A percentile compares a stretch with the other conserved stretches of the same genome.
Conservation (phyloP, 108 stramenopile genomes). For the Licmophora abbreviata region DNA sequence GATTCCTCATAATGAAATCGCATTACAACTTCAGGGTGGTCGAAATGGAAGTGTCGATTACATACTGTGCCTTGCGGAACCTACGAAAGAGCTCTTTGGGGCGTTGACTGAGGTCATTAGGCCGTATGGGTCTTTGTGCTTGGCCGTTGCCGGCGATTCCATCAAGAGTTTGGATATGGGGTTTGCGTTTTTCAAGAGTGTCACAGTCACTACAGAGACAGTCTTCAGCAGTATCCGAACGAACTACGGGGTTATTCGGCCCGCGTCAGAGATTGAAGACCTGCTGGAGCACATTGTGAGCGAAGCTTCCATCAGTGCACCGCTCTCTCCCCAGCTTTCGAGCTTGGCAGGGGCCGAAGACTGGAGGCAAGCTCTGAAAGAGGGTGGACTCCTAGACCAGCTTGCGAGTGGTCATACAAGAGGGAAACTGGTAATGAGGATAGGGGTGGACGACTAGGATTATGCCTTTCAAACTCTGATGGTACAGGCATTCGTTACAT, state of each 20-base stretch:
- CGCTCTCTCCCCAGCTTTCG: constrained; percentile 19
- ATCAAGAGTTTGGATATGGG: constrained; percentile 35
- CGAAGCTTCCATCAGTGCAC: constrained; percentile 12
- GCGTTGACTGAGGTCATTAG: constrained; percentile 34
- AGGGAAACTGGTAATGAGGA: constrained; percentile 39
- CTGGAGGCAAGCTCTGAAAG: constrained; percentile 15
- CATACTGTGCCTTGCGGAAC: constrained; percentile 44
- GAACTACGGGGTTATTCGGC: constrained; percentile 16
- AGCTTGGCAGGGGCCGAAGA: constrained; percentile 10
- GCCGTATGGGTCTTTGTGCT: constrained; percentile 37
- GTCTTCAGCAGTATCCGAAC: constrained; percentile 36
- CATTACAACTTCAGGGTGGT: too few relatives aligned
- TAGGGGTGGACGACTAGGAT: constrained; percentile 3
- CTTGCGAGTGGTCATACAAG: constrained; percentile 14
- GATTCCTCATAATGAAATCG: too few relatives aligned
- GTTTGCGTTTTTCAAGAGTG: constrained; percentile 48
- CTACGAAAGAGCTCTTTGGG: constrained; percentile 17
- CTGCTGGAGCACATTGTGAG: constrained; percentile 15
- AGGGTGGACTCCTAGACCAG: constrained; percentile 23
- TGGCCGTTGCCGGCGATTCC: constrained; percentile 35
- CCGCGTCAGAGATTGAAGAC: constrained; percentile 15
- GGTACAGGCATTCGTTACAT: too few relatives aligned
- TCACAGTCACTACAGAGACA: constrained; percentile 32
- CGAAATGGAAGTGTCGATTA: constrained; percentile 35
- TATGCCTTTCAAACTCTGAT: too few relatives aligned